A percentile compares a stretch with the other conserved stretches of the same genome.
Conservation (phyloP, 169 alveolate species). For the Plasmodium gallinaceum region DNA sequence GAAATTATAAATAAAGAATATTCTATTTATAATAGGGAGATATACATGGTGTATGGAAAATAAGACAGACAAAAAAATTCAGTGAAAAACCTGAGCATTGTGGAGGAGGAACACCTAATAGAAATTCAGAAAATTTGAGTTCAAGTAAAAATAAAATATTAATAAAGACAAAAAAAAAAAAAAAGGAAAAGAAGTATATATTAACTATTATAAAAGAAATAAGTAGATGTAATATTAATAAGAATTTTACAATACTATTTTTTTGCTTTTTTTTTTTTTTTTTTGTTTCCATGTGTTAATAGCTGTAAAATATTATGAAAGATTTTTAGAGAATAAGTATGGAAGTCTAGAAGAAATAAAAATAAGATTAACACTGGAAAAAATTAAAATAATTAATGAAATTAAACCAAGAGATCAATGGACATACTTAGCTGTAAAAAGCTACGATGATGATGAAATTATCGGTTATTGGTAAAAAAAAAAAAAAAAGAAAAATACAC, state of each 20-base stretch:
- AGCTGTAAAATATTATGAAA: constrained; percentile 16
- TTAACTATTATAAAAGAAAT: too few relatives aligned
- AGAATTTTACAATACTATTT: background rate
- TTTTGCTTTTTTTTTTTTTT: background rate
- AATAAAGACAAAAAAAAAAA: too few relatives aligned
- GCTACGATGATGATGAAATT: constrained; percentile 35
- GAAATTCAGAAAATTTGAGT: constrained; percentile 29
- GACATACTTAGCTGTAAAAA: constrained; percentile 79
- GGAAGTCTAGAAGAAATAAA: constrained; percentile 12
- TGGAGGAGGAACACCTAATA: constrained; percentile 60
- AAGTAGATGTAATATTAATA: too few relatives aligned
- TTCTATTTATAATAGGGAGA: constrained; percentile 20
- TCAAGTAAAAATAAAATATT: constrained; percentile 9
- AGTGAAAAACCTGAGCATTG: constrained; percentile 22
- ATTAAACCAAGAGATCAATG: constrained; percentile 41
- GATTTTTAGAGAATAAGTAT: constrained; percentile 21
- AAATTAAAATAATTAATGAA: constrained; percentile 15
- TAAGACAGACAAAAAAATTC: constrained; percentile 11
- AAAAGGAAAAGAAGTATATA: too few relatives aligned
- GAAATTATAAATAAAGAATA: background rate
- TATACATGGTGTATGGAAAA: constrained; percentile 50
- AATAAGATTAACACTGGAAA: constrained; percentile 26
- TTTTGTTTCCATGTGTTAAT: background rate
- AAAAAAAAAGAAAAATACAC: background rate
- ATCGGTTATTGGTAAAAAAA: constrained; percentile 62